Percentiles rank a stretch among this genome's conserved stretches.
Evolutionary conservation across 805 yeast species (phyloP).

Genomic region (Candida railenensis): DNA sequence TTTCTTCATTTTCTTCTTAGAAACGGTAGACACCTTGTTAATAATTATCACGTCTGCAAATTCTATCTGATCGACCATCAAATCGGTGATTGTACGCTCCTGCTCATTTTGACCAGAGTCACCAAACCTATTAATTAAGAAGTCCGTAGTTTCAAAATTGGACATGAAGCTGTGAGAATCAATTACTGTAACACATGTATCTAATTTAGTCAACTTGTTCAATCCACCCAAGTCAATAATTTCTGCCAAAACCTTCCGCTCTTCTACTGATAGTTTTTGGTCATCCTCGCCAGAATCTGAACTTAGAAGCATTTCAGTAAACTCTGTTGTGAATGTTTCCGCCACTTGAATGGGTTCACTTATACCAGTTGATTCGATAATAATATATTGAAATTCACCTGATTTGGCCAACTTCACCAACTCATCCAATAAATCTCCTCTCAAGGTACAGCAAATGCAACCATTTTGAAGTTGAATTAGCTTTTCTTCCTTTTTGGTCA

Average conservation of each 20-base stretch:
- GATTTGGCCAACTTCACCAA: constrained; percentile 32
- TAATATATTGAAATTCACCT: constrained; percentile 39
- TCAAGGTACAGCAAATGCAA: constrained; percentile 47
- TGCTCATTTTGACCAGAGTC: constrained; percentile 38
- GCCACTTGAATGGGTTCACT: constrained; percentile 53
- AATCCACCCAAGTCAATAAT: constrained; percentile 41
- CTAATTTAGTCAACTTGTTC: constrained; percentile 35
- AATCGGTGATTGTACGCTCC: constrained; percentile 46
- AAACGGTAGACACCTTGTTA: constrained; percentile 34
- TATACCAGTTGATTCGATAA: constrained; percentile 48
- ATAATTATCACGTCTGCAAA: constrained; percentile 45
- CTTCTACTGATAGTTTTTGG: constrained; percentile 13
- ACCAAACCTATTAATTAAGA: constrained; percentile 40
- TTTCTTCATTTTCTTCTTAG: constrained; percentile 21
- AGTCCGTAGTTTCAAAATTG: constrained; percentile 45
- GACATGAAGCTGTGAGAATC: constrained; percentile 41
- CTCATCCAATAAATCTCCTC: constrained; percentile 47
- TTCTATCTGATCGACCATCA: constrained; percentile 48
- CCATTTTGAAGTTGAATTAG: constrained; percentile 47
- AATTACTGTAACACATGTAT: constrained; percentile 47
- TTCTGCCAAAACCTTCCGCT: constrained; percentile 17
- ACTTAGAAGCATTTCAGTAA: constrained; percentile 31
- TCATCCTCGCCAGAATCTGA: constrained; percentile 13
- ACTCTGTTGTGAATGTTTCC: constrained; percentile 46
- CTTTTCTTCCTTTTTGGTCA: constrained; percentile 41